Conservation (phyloP, 2,329 filamentous ascomycete species). For the Fusarium lateritium region DNA sequence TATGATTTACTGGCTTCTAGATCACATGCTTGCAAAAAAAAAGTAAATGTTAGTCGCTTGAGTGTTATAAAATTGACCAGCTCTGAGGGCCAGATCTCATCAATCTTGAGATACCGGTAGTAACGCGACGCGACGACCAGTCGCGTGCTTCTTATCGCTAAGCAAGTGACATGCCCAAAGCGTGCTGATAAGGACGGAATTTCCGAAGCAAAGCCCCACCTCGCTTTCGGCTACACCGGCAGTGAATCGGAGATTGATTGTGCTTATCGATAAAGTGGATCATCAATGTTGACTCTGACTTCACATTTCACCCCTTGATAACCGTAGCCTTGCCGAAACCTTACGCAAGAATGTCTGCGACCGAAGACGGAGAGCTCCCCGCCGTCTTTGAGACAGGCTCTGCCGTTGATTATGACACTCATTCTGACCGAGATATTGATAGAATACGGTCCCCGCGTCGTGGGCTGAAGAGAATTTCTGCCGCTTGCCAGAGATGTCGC, state of each 20-base stretch:
- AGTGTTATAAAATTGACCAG: too few species aligned
- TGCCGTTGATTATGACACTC: slow-evolving; percentile 13
- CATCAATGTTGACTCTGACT: slow-evolving; percentile 10
- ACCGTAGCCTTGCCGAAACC: neutral
- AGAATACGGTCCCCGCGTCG: slow-evolving; percentile 28
- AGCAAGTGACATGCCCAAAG: slow-evolving; percentile 2
- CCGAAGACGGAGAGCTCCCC: slow-evolving; percentile 32
- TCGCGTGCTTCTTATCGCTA: too few species aligned
- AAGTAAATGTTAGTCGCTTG: too few species aligned
- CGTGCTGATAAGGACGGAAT: slow-evolving; percentile 12
- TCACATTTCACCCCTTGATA: slow-evolving; percentile 7
- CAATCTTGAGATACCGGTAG: too few species aligned
- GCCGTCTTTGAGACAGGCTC: slow-evolving; percentile 19
- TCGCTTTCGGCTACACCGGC: slow-evolving; percentile 18
- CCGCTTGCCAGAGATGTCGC: slow-evolving; percentile 43
- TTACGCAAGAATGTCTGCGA: slow-evolving; percentile 19
- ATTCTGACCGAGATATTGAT: slow-evolving; percentile 27
- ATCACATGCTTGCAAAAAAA: too few species aligned
- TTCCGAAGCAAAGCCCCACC: neutral
- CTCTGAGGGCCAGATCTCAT: too few species aligned
- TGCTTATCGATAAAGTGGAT: slow-evolving; percentile 23
- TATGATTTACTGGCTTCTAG: too few species aligned
- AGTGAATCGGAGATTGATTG: slow-evolving; percentile 21
- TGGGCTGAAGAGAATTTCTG: slow-evolving; percentile 40
- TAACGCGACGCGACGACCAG: too few species aligned